Base-by-base conservation (phyloP, 1,284 basidiomycete genomes). In the Puccinia polysora region DNA sequence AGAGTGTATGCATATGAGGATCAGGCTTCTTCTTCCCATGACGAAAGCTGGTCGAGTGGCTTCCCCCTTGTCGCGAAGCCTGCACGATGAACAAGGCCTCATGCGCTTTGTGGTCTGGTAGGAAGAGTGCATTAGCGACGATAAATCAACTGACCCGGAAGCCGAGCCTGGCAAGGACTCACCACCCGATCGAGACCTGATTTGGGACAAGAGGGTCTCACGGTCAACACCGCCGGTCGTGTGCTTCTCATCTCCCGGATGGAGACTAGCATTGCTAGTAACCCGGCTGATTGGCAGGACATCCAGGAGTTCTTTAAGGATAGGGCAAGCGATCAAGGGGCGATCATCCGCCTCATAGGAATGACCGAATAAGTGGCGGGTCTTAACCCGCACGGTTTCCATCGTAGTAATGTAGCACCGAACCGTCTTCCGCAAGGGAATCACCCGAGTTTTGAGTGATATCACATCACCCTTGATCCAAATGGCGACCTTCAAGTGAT, bases 381-480 rank as follows among this genome's bases (percentile, higher is more conserved):
- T 70, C 47, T 70, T 70, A 34, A 60, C 28, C 52, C 67, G 32
- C 18, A 70, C 56, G 8, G 67, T 60, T 58, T 70, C 67, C 56
- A 70, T 49, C 3, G 67, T 36, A 23, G 67, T 70, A 20, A 70
- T 60, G 40, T 70, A 70, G 32, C 67, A 70, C 10, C 67, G 55
- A 23, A 70, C 67, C 34, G 55, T 70, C 52, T 70, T 70, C 2
- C 56, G 40, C 8, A 70, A 49, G 30, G 67, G 67, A 12, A 70
- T 59, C 5, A 70, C 67, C 45, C 56, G 55, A 20, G 56, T 60
- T 38, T 70, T 70, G 1, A 60, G 30, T 6, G 67, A 70, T 4
- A 70, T 60, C 6, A 70, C 67, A 34, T 70, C 67, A 14, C 47
- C 67, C 47, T 70, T 58, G 7, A 70, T 58, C 67, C 67, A 70